Evolutionary conservation across 768 basidiomycete genomes (phyloP).

Genomic region (Candolleomyces eurysporus): DNA sequence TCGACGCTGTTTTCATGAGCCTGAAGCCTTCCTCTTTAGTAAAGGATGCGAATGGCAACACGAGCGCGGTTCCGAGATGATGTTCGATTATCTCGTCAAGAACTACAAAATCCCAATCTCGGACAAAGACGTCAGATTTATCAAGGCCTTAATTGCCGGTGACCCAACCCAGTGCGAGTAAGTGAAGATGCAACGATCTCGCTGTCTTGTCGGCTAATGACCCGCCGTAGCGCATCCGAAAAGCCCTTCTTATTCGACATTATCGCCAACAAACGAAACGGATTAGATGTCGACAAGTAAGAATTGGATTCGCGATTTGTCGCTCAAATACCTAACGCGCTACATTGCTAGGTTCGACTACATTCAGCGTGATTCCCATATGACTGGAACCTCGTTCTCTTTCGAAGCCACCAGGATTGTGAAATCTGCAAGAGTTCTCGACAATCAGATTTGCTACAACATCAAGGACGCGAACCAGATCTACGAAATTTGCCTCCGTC

Average conservation of each 20-base stretch:
- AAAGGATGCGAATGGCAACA: conserved; percentile 61
- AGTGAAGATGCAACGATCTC: conserved; percentile 19
- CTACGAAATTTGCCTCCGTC: conserved; percentile 68
- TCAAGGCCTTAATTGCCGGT: conserved; percentile 80
- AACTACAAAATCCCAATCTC: conserved; percentile 52
- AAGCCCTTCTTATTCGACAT: conserved; percentile 83
- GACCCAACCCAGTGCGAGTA: conserved; percentile 51
- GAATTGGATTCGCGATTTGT: conserved; percentile 11
- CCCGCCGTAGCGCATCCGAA: conserved; percentile 36
- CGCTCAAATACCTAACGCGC: neutral
- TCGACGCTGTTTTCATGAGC: neutral
- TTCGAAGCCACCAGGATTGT: conserved; percentile 60
- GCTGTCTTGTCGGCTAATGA: neutral
- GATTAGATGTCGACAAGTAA: conserved; percentile 86
- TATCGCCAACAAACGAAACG: conserved; percentile 78
- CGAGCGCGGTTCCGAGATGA: conserved; percentile 78
- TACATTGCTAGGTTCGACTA: conserved; percentile 66
- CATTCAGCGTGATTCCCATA: conserved; percentile 70
- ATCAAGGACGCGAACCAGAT: conserved; percentile 80
- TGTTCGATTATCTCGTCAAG: conserved; percentile 69
- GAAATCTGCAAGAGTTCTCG: conserved; percentile 70
- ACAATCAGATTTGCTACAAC: conserved; percentile 74
- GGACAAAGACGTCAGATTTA: conserved; percentile 50
- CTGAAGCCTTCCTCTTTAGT: neutral
- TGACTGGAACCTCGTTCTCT: conserved; percentile 62